Percentiles rank a stretch among this genome's conserved stretches.
Evolutionary conservation across 2,329 filamentous ascomycete genomes (phyloP).

Genomic region (Ceratocystis papillata): DNA sequence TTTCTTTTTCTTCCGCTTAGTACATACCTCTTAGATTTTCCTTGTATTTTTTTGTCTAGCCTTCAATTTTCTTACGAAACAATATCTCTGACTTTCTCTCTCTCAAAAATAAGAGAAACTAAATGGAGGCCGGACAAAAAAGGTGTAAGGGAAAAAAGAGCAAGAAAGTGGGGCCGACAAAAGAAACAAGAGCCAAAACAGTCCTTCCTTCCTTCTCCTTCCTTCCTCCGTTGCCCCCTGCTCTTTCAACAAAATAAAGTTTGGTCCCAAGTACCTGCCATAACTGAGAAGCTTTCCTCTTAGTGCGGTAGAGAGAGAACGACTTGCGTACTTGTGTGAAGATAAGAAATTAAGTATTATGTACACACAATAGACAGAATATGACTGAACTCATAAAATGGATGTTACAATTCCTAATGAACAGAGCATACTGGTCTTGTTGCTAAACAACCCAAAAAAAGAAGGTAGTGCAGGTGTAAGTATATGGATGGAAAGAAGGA

Average conservation of each 20-base stretch:
- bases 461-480: too few species aligned
- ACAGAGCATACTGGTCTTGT: too few species aligned
- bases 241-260: slow-evolving; percentile 6
- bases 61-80: not conserved
- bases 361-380: not conserved
- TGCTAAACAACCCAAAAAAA: too few species aligned
- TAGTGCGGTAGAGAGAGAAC: not conserved
- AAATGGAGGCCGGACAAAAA: not conserved
- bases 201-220: not conserved
- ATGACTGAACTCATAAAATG: too few species aligned
- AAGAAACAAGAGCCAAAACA: not conserved
- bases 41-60: too few species aligned
- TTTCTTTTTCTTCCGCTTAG: too few species aligned
- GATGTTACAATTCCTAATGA: too few species aligned
- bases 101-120: not conserved
- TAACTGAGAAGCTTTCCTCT: not conserved
- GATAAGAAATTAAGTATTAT: not conserved
- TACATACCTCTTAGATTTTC: too few species aligned
- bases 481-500: too few species aligned
- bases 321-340: not conserved
- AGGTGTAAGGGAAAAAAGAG: not conserved
- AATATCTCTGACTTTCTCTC: not conserved
- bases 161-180: not conserved
- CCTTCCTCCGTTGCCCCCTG: not conserved
- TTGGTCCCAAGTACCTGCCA: slow-evolving; percentile 14